phyloP scores from a whole-genome alignment of 805 yeast genomes.

The Jamesozyma piceae region DNA sequence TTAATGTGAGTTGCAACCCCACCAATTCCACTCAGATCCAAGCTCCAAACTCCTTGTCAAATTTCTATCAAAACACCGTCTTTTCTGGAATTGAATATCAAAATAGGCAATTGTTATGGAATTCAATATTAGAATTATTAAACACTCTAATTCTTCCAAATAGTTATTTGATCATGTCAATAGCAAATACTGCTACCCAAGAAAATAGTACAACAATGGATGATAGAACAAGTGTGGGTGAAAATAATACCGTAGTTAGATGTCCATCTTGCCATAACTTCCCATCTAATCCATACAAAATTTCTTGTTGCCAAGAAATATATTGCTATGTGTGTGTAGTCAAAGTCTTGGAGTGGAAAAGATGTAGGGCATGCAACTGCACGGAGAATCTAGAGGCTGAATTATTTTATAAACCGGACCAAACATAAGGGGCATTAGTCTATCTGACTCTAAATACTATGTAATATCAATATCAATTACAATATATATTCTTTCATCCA shows the following conservation, averaged over 20 bases:
- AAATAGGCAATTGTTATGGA: conserved; percentile 27
- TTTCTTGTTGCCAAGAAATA: conserved; percentile 14
- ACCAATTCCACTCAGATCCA: background rate
- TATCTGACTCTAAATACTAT: no score
- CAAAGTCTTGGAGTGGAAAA: conserved; percentile 10
- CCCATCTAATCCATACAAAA: conserved; percentile 16
- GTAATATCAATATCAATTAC: no score
- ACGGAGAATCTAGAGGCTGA: conserved; percentile 1
- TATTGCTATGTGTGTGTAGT: conserved; percentile 20
- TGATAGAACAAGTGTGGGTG: background rate
- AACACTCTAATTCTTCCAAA: conserved; percentile 14
- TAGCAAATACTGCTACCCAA: background rate
- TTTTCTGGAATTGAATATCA: conserved; percentile 19
- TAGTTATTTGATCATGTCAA: background rate
- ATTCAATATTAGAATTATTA: conserved; percentile 22
- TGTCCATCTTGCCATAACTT: conserved; percentile 16
- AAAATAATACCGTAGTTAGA: background rate
- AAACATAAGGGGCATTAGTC: no score
- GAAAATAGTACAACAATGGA: background rate
- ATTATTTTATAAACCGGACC: conserved; percentile 6
- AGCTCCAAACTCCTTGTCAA: background rate
- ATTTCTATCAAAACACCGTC: conserved; percentile 14
- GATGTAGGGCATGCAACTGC: conserved; percentile 10
- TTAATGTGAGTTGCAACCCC: conserved; percentile 6
- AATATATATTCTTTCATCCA: no score